Evolutionary conservation across 176 grass and related monocot genomes (phyloP).

Genomic region (Juncus effusus): DNA sequence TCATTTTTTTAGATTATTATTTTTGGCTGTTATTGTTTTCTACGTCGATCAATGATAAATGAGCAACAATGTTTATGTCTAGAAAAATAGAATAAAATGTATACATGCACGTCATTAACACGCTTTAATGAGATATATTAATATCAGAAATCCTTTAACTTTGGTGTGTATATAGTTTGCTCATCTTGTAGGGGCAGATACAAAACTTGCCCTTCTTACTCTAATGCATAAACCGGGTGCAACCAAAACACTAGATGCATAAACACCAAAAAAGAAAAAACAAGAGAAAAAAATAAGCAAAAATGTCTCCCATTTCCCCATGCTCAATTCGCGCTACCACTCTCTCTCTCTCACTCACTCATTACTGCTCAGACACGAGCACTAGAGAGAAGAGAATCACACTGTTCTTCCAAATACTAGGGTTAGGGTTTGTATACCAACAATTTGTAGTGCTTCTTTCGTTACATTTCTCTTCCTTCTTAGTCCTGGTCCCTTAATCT

Average conservation of each 20-base stretch:
- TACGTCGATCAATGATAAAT: too few relatives aligned
- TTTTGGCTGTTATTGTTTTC: too few relatives aligned
- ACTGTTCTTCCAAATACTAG: slow-evolving; percentile 7
- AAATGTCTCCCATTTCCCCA: slow-evolving; percentile 26
- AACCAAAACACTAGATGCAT: neutral
- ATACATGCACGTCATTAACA: too few relatives aligned
- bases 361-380: neutral
- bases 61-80: too few relatives aligned
- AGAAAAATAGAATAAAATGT: too few relatives aligned
- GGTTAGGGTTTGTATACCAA: slow-evolving; percentile 20
- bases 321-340: slow-evolving; percentile 20
- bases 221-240: slow-evolving; percentile 6
- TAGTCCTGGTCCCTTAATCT: neutral
- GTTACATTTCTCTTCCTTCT: neutral
- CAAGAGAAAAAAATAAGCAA: slow-evolving; percentile 16
- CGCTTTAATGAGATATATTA: too few relatives aligned
- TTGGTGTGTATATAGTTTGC: neutral
- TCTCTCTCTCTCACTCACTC: neutral
- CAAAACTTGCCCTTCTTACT: neutral
- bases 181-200: too few relatives aligned
- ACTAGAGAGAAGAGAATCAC: neutral
- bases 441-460: neutral
- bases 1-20: too few relatives aligned
- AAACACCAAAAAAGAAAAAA: slow-evolving; percentile 7
- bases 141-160: neutral